phyloP scores from a whole-genome alignment of 257 asterid genomes.

The Gynochthodes officinalis region DNA sequence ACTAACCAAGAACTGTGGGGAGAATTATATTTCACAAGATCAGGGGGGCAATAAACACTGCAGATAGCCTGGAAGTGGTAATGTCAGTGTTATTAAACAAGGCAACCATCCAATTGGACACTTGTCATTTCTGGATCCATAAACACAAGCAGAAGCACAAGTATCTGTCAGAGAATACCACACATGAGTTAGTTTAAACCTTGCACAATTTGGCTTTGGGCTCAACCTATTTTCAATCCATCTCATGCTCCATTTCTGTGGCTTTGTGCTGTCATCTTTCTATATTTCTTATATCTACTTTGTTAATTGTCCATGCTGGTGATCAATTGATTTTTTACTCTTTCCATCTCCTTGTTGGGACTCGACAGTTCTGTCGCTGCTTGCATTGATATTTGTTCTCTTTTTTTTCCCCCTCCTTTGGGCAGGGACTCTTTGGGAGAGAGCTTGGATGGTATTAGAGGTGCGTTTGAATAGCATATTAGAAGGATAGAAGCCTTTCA shows the following conservation, averaged over 20 bases:
- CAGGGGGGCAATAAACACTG: not conserved
- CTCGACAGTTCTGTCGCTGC: not conserved
- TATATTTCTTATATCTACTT: not conserved
- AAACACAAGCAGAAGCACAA: not conserved
- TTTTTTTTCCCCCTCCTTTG: constrained; percentile 16
- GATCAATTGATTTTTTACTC: not conserved
- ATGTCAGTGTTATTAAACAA: not conserved
- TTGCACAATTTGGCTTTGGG: not conserved
- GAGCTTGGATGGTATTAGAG: constrained; percentile 74
- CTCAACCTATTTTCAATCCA: not conserved
- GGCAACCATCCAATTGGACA: not conserved
- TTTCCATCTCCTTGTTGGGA: not conserved
- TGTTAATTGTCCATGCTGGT: not conserved
- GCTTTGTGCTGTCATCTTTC: not conserved
- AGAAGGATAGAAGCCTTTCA: not conserved
- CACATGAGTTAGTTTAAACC: not conserved
- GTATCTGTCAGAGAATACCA: not conserved
- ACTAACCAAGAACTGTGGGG: not conserved
- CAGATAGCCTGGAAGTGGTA: not conserved
- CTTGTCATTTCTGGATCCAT: not conserved
- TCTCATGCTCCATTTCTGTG: not conserved
- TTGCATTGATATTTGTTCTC: not conserved
- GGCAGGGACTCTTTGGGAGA: constrained; percentile 89
- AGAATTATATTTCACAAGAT: no score
- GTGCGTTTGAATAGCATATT: constrained; percentile 40